phyloP scores from a whole-genome alignment of 495 filamentous ascomycete species.

The Penicillium arizonense region DNA sequence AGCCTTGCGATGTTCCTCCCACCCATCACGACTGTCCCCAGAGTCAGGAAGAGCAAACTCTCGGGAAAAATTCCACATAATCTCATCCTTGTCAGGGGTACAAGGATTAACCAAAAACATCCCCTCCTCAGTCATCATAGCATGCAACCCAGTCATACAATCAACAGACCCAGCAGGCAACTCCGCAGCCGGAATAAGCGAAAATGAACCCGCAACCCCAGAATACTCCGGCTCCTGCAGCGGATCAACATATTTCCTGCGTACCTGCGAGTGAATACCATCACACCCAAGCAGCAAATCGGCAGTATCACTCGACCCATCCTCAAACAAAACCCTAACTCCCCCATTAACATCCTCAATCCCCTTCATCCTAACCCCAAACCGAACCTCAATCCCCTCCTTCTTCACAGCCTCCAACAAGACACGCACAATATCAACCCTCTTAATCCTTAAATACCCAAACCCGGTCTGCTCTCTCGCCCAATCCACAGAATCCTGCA shows the following conservation, averaged over 20 bases:
- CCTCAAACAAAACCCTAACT: slow-evolving; percentile 26
- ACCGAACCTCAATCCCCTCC: slow-evolving; percentile 21
- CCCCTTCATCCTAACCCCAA: slow-evolving; percentile 14
- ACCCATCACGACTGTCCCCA: slow-evolving; percentile 33
- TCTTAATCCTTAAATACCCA: slow-evolving; percentile 35
- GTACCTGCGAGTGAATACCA: slow-evolving; percentile 50
- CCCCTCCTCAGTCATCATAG: slow-evolving; percentile 45
- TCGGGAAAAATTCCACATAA: slow-evolving; percentile 30
- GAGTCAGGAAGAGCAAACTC: slow-evolving; percentile 25
- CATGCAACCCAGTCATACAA: slow-evolving; percentile 31
- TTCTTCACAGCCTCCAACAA: slow-evolving; percentile 22
- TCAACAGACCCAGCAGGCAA: slow-evolving; percentile 7
- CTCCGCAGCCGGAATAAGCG: slow-evolving; percentile 33
- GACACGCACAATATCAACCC: slow-evolving; percentile 27
- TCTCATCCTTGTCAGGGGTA: slow-evolving; percentile 19
- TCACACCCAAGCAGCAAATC: slow-evolving; percentile 58
- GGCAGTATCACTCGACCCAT: slow-evolving; percentile 30
- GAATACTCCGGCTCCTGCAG: slow-evolving; percentile 28
- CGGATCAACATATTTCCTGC: slow-evolving; percentile 26
- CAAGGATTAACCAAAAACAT: slow-evolving; percentile 47
- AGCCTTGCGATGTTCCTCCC: slow-evolving; percentile 37
- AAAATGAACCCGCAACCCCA: slow-evolving; percentile 39
- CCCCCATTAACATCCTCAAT: slow-evolving; percentile 11
- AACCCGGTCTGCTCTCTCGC: slow-evolving; percentile 24
- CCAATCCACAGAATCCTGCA: slow-evolving; percentile 17